Conservation (phyloP, 2,329 filamentous ascomycete species). For the Calonectria pseudoreteaudii region DNA sequence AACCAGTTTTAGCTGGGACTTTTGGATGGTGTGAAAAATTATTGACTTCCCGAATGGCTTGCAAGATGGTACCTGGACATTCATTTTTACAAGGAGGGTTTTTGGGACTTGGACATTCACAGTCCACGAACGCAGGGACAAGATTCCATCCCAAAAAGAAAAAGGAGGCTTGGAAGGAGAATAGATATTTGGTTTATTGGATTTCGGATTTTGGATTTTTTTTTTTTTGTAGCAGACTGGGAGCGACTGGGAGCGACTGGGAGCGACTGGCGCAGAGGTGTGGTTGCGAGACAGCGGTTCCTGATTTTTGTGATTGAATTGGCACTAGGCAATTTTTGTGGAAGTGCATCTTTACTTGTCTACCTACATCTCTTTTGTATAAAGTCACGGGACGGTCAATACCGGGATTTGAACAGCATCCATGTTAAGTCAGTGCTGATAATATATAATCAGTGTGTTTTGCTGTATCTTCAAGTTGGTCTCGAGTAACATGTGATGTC, state of each 20-base stretch:
- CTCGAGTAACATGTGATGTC: background rate
- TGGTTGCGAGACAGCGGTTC: slow-evolving; percentile 27
- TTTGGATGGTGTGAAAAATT: background rate
- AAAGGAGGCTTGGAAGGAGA: background rate
- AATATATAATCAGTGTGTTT: slow-evolving; percentile 16
- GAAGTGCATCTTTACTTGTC: slow-evolving; percentile 1
- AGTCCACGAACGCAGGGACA: slow-evolving; percentile 11
- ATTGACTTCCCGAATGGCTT: background rate
- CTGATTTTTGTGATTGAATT: slow-evolving; percentile 13
- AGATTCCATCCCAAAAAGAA: slow-evolving; percentile 5
- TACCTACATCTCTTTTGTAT: background rate
- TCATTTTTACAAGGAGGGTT: background rate
- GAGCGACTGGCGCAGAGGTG: slow-evolving; percentile 23
- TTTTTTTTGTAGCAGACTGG: slow-evolving; percentile 14
- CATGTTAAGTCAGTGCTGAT: slow-evolving; percentile 4
- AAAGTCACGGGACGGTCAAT: slow-evolving; percentile 1
- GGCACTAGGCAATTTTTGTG: background rate
- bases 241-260: slow-evolving; percentile 14
- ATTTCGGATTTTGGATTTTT: slow-evolving; percentile 9
- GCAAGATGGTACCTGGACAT: background rate
- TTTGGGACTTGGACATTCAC: background rate
- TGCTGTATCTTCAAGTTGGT: background rate
- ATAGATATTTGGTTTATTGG: background rate
- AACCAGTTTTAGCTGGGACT: background rate
- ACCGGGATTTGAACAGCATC: background rate